Evolutionary conservation across 345 rosid species (phyloP), one percentile per base, ranked within the genome.

Genomic region (Bruguiera gymnorhiza): DNA sequence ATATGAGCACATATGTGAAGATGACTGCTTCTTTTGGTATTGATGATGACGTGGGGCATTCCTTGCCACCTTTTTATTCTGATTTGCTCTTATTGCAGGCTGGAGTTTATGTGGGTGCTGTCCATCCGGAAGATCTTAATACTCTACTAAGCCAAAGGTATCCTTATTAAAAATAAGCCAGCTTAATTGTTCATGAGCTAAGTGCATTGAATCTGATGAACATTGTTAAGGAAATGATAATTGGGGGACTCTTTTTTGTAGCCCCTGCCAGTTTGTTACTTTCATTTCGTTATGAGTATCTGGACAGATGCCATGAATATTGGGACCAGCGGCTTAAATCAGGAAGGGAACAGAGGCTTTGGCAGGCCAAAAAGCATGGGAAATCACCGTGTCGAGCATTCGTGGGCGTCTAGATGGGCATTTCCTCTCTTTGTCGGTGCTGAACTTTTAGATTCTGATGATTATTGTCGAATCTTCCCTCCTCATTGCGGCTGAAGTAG

Each of bases 281-380:
- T 8, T 52, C 4, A 65, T 11, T 43, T 43, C 50, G 3, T 43
- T 16, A 7, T 62, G 29, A 34, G 58, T 72, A 19, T 51, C 13
- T 34, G 48, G 76, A 69, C 87, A 95, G 99, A 68, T 92, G 94
- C 78, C 74, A 26, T 2, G 90, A 85, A 21, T 83, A 90, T 71
- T 95, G 97, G 97, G 83, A 81, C 75, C 78, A 88, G 57, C 80
- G 96, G 60, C 88, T 86, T 43, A 74, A 73, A 64, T 79, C 83
- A 3, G 97, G 92, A 76, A 86, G 96, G 77, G 78, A 53, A 6
- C 90, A 90, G 74, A 83, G 99, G 83, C 18, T 92, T 63, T 75
- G 67, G 39, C 93, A 85, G 72, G 88, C 85, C 19, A 92, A 88
- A 77, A 87, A 90, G 69, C 90, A 92, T 43, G 90, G 99, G 97